Base-by-base conservation (phyloP, 2,329 filamentous ascomycete species). In the Nannizziopsis arthrosporioides region DNA sequence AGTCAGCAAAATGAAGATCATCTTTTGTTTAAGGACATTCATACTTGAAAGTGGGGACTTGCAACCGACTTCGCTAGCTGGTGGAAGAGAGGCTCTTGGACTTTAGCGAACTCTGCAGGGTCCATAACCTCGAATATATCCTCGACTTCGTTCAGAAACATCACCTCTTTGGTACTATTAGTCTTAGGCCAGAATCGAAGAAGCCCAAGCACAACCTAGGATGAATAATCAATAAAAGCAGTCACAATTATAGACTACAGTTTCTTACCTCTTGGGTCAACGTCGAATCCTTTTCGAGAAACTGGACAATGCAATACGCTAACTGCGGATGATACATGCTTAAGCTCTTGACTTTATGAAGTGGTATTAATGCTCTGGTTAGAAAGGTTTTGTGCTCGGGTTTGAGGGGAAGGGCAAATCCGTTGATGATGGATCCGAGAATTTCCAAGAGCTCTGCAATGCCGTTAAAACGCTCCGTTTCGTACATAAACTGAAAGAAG, bases 71-170 rank as follows among this genome's bases (percentile, higher is more conserved):
- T 98, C 55, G 92, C 89, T 55, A 98, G 75, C 65, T 98, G 92
- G 59, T 94, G 88, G 74, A 98, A 98, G 35, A 98, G 72, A 42
- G 92, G 90, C 62, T 96, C 92, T 66, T 98, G 92, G 35, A 98
- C 92, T 71, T 98, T 98, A 58, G 89, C 89, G 61, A 98, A 98
- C 65, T 98, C 92, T 54, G 86, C 87, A 15, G 92, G 92, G 62
- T 98, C 92, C 92, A 98, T 98, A 42, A 98, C 92, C 68, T 98
- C 92, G 63, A 98, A 98, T 54, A 98, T 98, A 63, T 98, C 92
- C 66, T 98, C 92, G 31, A 98, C 90, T 68, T 98, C 92, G 60
- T 98, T 98, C 59, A 98, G 73, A 70, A 93, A 98, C 92, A 98
- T 98, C 62, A 98, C 92, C 68, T 98, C 92, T 69, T 98, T 98